phyloP scores from a whole-genome alignment of 78 protist species.

The Dictyostelium purpureum region DNA sequence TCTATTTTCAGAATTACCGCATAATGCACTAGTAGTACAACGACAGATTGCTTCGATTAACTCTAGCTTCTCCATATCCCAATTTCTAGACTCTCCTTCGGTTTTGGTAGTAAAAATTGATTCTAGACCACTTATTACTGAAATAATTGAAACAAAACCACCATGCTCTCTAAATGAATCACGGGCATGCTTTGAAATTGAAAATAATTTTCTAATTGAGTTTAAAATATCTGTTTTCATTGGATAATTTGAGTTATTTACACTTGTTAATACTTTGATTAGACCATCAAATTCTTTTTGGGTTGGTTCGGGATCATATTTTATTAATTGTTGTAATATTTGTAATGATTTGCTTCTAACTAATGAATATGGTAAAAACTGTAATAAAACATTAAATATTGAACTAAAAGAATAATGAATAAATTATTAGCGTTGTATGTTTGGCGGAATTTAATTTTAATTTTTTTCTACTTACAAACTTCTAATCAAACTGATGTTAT shows the following conservation, averaged over 20 bases:
- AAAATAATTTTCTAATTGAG: constrained; percentile 45
- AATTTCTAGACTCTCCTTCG: neutral
- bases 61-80: constrained; percentile 2
- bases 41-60: constrained; percentile 46
- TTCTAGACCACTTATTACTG: constrained; percentile 40
- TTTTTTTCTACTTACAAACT: constrained; percentile 27
- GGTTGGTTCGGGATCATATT: constrained; percentile 50
- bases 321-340: constrained; percentile 58
- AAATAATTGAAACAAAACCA: constrained; percentile 67
- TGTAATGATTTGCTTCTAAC: constrained; percentile 49
- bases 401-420: neutral
- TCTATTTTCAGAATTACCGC: constrained; percentile 18
- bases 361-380: constrained; percentile 39
- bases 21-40: constrained; percentile 49
- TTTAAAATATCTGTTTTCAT: constrained; percentile 70
- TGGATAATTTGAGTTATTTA: neutral
- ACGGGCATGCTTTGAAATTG: constrained; percentile 32
- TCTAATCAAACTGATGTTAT: constrained; percentile 45
- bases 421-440: no score
- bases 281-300: constrained; percentile 70
- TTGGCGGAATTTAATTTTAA: no score
- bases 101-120: constrained; percentile 7
- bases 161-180: constrained; percentile 79
- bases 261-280: constrained; percentile 36
- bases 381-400: constrained; percentile 44